A percentile compares a stretch with the other conserved stretches of the same genome.
Conservation (phyloP, 2,329 filamentous ascomycete genomes). For the Phaeosphaeria sp. region DNA sequence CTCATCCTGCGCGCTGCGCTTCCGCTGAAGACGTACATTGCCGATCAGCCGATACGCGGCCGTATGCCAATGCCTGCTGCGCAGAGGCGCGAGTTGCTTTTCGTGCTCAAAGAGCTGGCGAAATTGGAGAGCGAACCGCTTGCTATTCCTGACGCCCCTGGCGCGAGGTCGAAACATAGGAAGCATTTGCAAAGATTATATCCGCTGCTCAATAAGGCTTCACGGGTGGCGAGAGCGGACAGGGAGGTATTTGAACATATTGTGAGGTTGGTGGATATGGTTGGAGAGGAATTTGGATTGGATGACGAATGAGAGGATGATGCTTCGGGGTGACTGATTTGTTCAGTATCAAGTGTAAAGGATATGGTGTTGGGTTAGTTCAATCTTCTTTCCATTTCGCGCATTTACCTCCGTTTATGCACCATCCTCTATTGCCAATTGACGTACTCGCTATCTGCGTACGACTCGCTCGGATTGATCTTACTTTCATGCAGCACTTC, state of each 20-base stretch:
- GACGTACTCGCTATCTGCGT: no score
- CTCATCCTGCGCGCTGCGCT: constrained; percentile 82
- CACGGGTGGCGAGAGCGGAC: constrained; percentile 68
- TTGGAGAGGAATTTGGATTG: constrained; percentile 48
- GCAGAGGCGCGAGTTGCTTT: constrained; percentile 78
- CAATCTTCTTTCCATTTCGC: not conserved
- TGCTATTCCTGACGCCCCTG: constrained; percentile 64
- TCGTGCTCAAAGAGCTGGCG: constrained; percentile 71
- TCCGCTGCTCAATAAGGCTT: constrained; percentile 72
- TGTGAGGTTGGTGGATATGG: constrained; percentile 47
- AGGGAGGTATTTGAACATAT: constrained; percentile 61
- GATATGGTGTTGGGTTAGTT: not conserved
- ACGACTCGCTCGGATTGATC: no score
- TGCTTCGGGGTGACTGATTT: not conserved
- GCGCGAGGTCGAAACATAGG: constrained; percentile 49
- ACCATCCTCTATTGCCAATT: no score
- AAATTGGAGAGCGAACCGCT: constrained; percentile 71
- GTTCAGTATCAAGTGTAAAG: not conserved
- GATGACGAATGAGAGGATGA: constrained; percentile 22
- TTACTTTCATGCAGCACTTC: no score
- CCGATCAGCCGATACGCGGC: constrained; percentile 87
- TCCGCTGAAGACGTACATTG: constrained; percentile 82
- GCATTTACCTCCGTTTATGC: no score
- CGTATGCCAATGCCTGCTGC: constrained; percentile 86
- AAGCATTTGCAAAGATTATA: constrained; percentile 84